A percentile compares a stretch with the other conserved stretches of the same genome.
Evolutionary conservation across 1,284 basidiomycete genomes (phyloP).

Genomic region (Veloboletus limbatus): DNA sequence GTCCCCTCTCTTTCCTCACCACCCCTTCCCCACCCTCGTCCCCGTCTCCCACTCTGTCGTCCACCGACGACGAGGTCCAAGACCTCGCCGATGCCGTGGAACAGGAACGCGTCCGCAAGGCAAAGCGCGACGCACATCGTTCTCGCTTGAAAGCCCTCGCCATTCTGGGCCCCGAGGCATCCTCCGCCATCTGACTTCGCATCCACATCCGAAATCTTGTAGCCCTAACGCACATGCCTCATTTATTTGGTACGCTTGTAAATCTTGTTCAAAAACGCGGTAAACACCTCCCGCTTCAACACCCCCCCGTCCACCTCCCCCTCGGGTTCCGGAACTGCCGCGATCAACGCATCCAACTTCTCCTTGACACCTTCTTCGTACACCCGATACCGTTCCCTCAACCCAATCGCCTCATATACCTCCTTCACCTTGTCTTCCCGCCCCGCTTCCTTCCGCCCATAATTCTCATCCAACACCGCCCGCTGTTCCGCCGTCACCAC

Average conservation of each 20-base stretch:
- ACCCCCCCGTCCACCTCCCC: constrained; percentile 36
- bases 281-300: constrained; percentile 68
- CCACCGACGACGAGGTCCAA: background rate
- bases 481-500: constrained; percentile 56
- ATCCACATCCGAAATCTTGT: too few relatives aligned
- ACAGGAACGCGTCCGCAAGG: constrained; percentile 16
- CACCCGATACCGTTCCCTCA: constrained; percentile 55
- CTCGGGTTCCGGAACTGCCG: constrained; percentile 51
- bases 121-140: constrained; percentile 12
- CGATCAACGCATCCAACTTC: constrained; percentile 56
- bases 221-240: background rate
- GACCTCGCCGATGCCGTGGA: constrained; percentile 5
- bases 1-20: too few relatives aligned
- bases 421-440: constrained; percentile 65
- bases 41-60: too few relatives aligned
- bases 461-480: constrained; percentile 70
- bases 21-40: too few relatives aligned
- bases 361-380: constrained; percentile 71
- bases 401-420: constrained; percentile 62
- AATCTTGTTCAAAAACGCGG: constrained; percentile 73
- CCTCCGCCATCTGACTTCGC: background rate
- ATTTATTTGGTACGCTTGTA: constrained; percentile 21
- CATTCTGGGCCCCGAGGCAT: constrained; percentile 4
- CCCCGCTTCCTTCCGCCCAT: constrained; percentile 75
- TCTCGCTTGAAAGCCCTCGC: constrained; percentile 14